Conservation (phyloP, 1,284 basidiomycete species). For the Leccinum fallax region DNA sequence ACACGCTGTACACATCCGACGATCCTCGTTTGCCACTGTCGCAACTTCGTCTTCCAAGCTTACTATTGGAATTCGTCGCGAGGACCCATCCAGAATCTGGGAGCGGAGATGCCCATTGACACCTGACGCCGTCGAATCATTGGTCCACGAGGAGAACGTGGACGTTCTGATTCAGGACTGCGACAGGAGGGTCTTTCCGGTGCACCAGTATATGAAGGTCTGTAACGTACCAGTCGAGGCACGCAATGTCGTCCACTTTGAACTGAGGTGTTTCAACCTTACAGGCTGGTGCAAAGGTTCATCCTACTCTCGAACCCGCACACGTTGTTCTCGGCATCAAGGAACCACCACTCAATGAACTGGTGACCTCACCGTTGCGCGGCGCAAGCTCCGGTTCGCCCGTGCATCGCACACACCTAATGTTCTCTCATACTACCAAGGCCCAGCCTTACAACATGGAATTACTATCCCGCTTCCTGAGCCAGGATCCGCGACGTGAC, state of each 20-base stretch:
- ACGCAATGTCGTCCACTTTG: slow-evolving; percentile 2
- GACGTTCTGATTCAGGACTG: slow-evolving; percentile 77
- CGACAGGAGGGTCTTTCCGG: slow-evolving; percentile 70
- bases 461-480: slow-evolving; percentile 69
- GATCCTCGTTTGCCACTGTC: slow-evolving; percentile 23
- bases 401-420: slow-evolving; percentile 59
- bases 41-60: slow-evolving; percentile 33
- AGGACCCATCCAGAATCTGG: slow-evolving; percentile 82
- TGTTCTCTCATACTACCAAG: slow-evolving; percentile 92
- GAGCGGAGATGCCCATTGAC: slow-evolving; percentile 85
- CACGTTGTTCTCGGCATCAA: slow-evolving; percentile 88
- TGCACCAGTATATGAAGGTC: slow-evolving; percentile 69
- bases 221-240: slow-evolving; percentile 3
- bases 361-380: slow-evolving; percentile 47
- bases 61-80: slow-evolving; percentile 70
- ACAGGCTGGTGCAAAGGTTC: slow-evolving; percentile 77
- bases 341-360: slow-evolving; percentile 70
- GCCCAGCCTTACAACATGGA: slow-evolving; percentile 85
- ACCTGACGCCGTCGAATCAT: slow-evolving; percentile 66
- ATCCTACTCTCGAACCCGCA: slow-evolving; percentile 59
- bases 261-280: slow-evolving; percentile 12
- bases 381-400: slow-evolving; percentile 17
- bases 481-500: slow-evolving; percentile 16
- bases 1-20: slow-evolving; percentile 20
- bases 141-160: slow-evolving; percentile 60